Evolutionary conservation across 768 basidiomycete genomes (phyloP).

Genomic region (Terana coerulea): DNA sequence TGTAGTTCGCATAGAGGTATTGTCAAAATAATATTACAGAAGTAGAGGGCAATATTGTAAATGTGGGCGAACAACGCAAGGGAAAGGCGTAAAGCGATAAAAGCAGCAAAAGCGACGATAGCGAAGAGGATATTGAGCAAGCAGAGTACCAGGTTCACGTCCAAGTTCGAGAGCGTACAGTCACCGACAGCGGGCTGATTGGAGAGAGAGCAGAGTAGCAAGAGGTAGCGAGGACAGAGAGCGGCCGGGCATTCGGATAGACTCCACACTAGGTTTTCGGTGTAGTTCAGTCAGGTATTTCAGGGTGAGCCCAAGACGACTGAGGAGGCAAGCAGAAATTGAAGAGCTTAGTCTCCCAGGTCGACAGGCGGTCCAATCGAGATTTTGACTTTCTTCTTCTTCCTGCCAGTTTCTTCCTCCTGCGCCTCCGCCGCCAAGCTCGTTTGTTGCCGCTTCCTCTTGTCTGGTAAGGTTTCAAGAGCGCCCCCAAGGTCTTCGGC

Average conservation of each 20-base stretch:
- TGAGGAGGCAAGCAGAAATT: background rate
- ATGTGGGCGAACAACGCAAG: background rate
- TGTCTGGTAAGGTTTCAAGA: too few species aligned
- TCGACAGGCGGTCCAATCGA: slow-evolving; percentile 68
- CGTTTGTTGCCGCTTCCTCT: background rate
- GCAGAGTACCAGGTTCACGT: background rate
- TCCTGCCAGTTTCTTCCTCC: slow-evolving; percentile 21
- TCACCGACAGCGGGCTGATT: background rate
- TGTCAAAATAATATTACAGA: too few species aligned
- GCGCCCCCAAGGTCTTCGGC: slow-evolving; percentile 28
- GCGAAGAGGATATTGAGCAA: background rate
- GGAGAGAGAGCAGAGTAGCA: slow-evolving; percentile 1
- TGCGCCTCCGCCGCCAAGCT: slow-evolving; percentile 5
- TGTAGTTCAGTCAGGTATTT: too few species aligned
- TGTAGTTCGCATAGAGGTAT: too few species aligned
- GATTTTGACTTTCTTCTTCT: slow-evolving; percentile 65
- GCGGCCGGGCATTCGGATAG: background rate
- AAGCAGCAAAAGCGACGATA: background rate
- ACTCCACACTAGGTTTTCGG: too few species aligned
- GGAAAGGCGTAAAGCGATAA: background rate
- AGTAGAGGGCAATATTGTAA: background rate
- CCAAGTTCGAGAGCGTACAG: background rate
- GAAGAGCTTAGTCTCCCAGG: slow-evolving; percentile 55
- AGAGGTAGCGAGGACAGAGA: background rate
- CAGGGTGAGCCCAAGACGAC: background rate